Evolutionary conservation across 371 early-diverging fungal genomes (phyloP), one percentile per base, ranked within the genome.

Genomic region (Mortierella sp.): DNA sequence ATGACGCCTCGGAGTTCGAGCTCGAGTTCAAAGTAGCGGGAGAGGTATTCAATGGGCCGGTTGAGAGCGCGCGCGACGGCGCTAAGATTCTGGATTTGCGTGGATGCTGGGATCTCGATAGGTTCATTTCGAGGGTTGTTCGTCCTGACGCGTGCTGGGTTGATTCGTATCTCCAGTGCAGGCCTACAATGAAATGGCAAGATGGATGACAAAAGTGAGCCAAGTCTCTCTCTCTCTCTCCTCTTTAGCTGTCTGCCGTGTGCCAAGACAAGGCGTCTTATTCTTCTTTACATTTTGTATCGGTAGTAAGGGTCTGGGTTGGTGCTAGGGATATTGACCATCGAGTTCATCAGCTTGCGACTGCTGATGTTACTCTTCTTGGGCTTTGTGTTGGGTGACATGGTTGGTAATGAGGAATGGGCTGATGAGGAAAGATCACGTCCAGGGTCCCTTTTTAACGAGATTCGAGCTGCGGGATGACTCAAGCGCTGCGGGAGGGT

Each of bases 251-350:
- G n/a, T n/a, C n/a, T n/a, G n/a, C n/a, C n/a, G n/a, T n/a, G n/a
- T n/a, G n/a, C n/a, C n/a, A n/a, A n/a, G n/a, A n/a, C n/a, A n/a
- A n/a, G n/a, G n/a, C n/a, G n/a, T n/a, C n/a, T n/a, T n/a, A n/a
- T n/a, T n/a, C n/a, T 28, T 16, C 16, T 12, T 12, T 76, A 76
- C 76, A 76, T 76, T 64, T 76, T 76, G 52, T 76, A 76, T 12
- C 76, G 64, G 55, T 68, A 76, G 58, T 76, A 64, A 25, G 76
- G 76, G 69, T 76, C 76, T 14, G 76, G 76, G 52, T 76, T 76
- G 13, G 76, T 76, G 62, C 69, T 68, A 21, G 76, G 76, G 50
- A 76, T 76, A 65, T 76, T 76, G 62, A 76, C 76, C 76, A 76
- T 76, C 22, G 76, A 76, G 65, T 68, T 68, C 76, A 76, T 76